A percentile compares a stretch with the other conserved stretches of the same genome.
These are phyloP conservation scores for Alloteropsis semialata DNA, from an alignment of 176 grass and related monocot genomes.

Conservation along the genomic window DNA sequence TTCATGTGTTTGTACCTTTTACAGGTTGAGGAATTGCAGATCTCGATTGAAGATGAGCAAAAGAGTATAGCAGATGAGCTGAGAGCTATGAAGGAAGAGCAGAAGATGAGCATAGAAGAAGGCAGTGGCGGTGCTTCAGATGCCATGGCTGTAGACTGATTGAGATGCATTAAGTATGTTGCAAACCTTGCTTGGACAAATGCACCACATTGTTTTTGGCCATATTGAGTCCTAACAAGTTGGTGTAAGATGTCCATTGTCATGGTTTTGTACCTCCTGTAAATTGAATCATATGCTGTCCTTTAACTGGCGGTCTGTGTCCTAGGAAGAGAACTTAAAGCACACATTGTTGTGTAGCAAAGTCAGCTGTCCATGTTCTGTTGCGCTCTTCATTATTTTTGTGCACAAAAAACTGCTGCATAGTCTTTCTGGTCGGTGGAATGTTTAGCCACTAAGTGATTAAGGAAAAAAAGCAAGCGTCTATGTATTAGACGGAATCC, in stretches of 20 bases:
- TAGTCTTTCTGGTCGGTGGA: neutral
- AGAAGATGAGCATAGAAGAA: constrained; percentile 67
- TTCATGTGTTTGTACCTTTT: neutral
- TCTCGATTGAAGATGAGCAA: constrained; percentile 76
- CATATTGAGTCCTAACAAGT: neutral
- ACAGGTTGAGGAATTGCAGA: constrained; percentile 88
- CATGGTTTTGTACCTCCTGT: neutral
- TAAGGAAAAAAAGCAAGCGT: neutral
- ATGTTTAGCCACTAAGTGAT: neutral
- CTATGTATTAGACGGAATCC: neutral
- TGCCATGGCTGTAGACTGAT: constrained; percentile 79
- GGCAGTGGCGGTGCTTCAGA: constrained; percentile 66
- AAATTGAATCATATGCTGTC: neutral
- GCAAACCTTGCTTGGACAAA: neutral
- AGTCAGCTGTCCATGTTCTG: neutral
- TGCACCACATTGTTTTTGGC: neutral
- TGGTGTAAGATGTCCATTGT: neutral
- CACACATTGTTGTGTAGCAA: constrained; percentile 5
- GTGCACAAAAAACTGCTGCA: too few relatives aligned
- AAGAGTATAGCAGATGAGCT: constrained; percentile 70
- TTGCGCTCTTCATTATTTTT: neutral
- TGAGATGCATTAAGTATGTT: neutral
- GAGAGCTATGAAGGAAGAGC: constrained; percentile 45
- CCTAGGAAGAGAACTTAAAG: neutral
- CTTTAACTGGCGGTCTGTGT: neutral